Evolutionary conservation across 148 eudicot genomes (phyloP), one percentile per base, ranked within the genome.

Genomic region (Polygonum aviculare): DNA sequence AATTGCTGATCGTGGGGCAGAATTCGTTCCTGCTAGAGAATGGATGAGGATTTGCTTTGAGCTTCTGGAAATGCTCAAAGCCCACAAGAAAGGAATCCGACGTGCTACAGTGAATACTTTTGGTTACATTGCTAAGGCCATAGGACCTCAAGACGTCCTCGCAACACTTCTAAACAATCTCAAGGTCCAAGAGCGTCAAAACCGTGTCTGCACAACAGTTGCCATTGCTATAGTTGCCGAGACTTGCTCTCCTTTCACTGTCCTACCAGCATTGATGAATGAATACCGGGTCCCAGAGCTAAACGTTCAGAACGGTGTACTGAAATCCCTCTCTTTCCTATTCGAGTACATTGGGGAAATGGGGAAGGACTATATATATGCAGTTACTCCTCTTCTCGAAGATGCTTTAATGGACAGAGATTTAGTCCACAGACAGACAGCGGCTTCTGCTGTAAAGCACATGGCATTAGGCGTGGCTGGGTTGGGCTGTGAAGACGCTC

Each of bases 41-140:
- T 94, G 98, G 98, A 92, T 92, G 98, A 85, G 98, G 71, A 90
- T 94, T 79, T 94, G 98, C 81, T 94, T 94, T 77, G 98, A 94
- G 81, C 98, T 94, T 40, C 85, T 94, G 63, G 97, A 94, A 85
- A 94, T 92, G 98, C 97, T 94, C 38, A 94, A 94, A 78, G 97
- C 97, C 33, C 98, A 94, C 85, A 94, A 94, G 78, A 94, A 94
- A 79, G 96, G 98, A 55, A 94, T 94, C 71, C 88, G 98, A 5
- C 81, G 97, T 51, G 98, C 98, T 21, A 94, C 98, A 11, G 98
- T 92, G 49, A 94, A 94, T 80, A 94, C 97, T 15, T 94, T 94
- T 49, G 97, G 98, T 40, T 94, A 94, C 80, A 94, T 94, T 74
- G 98, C 97, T 11, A 94, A 94, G 77, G 98, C 98, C 63, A 94